Conservation (phyloP, 495 filamentous ascomycete genomes). For the Talaromyces nanjingensis region DNA sequence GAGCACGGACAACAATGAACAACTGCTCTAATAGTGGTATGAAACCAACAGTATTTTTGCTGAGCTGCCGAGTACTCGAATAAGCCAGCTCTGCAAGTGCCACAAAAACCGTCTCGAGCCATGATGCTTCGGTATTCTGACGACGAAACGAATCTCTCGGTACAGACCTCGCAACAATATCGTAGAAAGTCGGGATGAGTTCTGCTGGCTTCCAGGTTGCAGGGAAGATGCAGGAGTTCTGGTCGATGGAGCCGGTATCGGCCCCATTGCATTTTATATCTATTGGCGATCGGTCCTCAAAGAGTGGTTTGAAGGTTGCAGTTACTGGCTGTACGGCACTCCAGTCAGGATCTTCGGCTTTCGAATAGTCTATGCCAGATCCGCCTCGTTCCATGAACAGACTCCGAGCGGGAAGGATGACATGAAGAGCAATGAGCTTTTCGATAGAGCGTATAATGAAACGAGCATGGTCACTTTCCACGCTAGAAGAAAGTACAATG, state of each 20-base stretch:
- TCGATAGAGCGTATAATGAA: conserved; percentile 45
- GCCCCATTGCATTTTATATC: conserved; percentile 3
- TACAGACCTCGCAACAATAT: conserved; percentile 47
- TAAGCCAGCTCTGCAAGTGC: conserved; percentile 41
- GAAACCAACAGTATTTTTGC: conserved; percentile 25
- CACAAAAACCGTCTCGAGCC: conserved; percentile 62
- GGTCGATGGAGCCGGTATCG: background rate
- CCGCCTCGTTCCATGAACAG: conserved; percentile 42
- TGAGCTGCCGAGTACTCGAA: conserved; percentile 27
- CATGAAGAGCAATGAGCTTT: conserved; percentile 57
- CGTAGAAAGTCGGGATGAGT: conserved; percentile 40
- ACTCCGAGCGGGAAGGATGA: conserved; percentile 60
- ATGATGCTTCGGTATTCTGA: conserved; percentile 51
- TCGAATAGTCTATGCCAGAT: conserved; percentile 39
- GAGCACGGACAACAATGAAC: conserved; percentile 34
- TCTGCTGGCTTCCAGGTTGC: conserved; percentile 24
- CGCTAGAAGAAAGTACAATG: conserved; percentile 24
- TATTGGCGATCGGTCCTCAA: conserved; percentile 13
- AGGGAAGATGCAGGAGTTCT: conserved; percentile 2
- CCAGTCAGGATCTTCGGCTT: conserved; percentile 37
- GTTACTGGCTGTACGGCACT: conserved; percentile 37
- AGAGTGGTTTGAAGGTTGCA: conserved; percentile 32
- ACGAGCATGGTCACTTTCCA: conserved; percentile 32
- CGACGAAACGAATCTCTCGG: conserved; percentile 47
- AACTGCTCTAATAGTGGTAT: conserved; percentile 31